Conservation (phyloP, 1,284 basidiomycete genomes). For the Chondrostereum purpureum region DNA sequence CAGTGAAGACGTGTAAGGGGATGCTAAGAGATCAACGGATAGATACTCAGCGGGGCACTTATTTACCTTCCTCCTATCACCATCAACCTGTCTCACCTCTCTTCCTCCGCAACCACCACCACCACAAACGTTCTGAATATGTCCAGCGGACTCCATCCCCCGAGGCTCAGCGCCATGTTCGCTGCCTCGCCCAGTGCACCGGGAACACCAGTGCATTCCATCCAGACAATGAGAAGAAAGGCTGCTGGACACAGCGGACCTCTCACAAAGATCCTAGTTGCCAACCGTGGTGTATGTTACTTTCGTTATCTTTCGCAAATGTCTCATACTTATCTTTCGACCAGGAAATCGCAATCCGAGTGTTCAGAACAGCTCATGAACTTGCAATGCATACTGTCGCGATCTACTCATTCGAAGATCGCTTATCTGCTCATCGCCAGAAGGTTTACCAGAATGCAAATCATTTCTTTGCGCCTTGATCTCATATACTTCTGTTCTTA, state of each 20-base stretch:
- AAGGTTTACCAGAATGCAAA: constrained; percentile 53
- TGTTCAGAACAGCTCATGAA: constrained; percentile 98
- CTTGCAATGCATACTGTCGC: constrained; percentile 99
- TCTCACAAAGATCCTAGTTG: constrained; percentile 90
- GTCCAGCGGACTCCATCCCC: constrained; percentile 47
- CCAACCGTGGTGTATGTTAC: constrained; percentile 82
- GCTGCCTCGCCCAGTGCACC: constrained; percentile 67
- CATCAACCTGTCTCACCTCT: constrained; percentile 2
- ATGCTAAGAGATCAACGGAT: no score
- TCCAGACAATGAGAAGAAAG: constrained; percentile 87
- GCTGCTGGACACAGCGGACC: constrained; percentile 87
- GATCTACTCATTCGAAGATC: constrained; percentile 96
- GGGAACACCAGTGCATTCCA: constrained; percentile 79
- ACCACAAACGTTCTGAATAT: constrained; percentile 39
- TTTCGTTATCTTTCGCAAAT: constrained; percentile 6
- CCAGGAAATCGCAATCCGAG: constrained; percentile 98
- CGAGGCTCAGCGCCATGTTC: constrained; percentile 66
- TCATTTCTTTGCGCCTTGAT: neutral
- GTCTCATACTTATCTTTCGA: constrained; percentile 7
- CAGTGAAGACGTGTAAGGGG: no score
- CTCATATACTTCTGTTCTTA: constrained; percentile 11
- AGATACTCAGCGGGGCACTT: no score
- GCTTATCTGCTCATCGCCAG: constrained; percentile 94
- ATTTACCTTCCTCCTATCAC: no score
- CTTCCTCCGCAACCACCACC: constrained; percentile 13